These are phyloP conservation scores for Hawksworthiomyces lignivorus DNA, from an alignment of 2,329 filamentous ascomycete species.

Conservation along the genomic window DNA sequence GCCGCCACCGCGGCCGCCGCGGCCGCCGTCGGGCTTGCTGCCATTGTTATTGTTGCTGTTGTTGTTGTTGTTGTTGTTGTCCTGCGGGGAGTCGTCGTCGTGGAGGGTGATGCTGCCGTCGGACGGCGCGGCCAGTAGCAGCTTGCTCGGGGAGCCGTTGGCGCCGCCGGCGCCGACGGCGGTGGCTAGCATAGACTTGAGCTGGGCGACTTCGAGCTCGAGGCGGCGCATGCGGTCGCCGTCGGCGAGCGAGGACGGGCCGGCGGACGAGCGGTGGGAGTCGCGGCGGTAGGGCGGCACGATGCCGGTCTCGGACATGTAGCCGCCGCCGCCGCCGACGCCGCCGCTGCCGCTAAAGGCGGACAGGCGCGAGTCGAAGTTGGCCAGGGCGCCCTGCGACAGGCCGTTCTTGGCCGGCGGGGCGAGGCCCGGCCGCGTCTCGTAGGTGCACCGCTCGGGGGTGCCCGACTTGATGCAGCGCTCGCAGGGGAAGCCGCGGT, in stretches of 20 bases:
- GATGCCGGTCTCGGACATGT: slow-evolving; percentile 20
- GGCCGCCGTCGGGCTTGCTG: slow-evolving; percentile 13
- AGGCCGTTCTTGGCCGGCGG: slow-evolving; percentile 39
- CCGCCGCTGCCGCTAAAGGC: slow-evolving; percentile 29
- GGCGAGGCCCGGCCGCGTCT: slow-evolving; percentile 37
- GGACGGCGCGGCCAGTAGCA: slow-evolving; percentile 12
- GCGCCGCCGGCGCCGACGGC: slow-evolving; percentile 3
- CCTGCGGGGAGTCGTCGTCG: slow-evolving; percentile 17
- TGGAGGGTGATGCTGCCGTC: slow-evolving; percentile 18
- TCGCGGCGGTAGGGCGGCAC: slow-evolving; percentile 28
- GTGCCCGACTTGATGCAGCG: slow-evolving; percentile 56
- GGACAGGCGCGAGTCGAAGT: slow-evolving; percentile 35
- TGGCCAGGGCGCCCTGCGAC: slow-evolving; percentile 32
- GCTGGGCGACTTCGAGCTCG: slow-evolving; percentile 50
- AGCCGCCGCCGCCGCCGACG: slow-evolving; percentile 4
- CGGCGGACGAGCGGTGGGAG: slow-evolving; percentile 11
- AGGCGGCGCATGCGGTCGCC: slow-evolving; percentile 52
- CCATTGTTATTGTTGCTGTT: too few species aligned
- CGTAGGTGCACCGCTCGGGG: slow-evolving; percentile 52
- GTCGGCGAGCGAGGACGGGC: slow-evolving; percentile 24
- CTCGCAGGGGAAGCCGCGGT: slow-evolving; percentile 54
- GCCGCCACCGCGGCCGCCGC: slow-evolving; percentile 11
- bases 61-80: slow-evolving; percentile 16
- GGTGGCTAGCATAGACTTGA: slow-evolving; percentile 39
- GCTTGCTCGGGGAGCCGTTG: background rate